Evolutionary conservation across 2,329 filamentous ascomycete genomes (phyloP).

Genomic region (Pseudogymnoascus sp.): DNA sequence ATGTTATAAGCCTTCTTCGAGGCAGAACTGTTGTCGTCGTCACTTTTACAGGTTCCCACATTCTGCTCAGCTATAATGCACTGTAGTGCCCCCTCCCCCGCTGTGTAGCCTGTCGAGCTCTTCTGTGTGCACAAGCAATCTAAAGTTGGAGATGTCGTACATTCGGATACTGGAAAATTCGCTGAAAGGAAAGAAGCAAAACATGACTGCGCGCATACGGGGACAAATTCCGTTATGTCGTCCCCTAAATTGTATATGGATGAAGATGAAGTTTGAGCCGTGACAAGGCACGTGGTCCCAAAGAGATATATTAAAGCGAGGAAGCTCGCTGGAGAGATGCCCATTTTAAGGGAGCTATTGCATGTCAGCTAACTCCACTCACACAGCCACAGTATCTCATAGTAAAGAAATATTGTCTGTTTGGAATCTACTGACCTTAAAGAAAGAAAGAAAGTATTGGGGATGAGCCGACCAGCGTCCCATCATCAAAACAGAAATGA

Average conservation of each 20-base stretch:
- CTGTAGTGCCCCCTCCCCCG: constrained; percentile 63
- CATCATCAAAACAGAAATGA: constrained; percentile 1
- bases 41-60: constrained; percentile 42
- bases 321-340: background rate
- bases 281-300: background rate
- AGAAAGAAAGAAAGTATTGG: background rate
- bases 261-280: background rate
- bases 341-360: background rate
- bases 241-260: background rate
- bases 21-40: constrained; percentile 35
- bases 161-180: constrained; percentile 45
- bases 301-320: background rate
- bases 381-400: background rate
- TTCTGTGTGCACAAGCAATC: constrained; percentile 54
- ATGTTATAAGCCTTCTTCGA: constrained; percentile 47
- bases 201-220: constrained; percentile 49
- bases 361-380: background rate
- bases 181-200: constrained; percentile 52
- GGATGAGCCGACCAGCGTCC: background rate
- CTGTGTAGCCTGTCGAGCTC: constrained; percentile 53
- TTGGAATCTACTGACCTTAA: background rate
- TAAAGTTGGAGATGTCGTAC: constrained; percentile 43
- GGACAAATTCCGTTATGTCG: constrained; percentile 25
- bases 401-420: background rate
- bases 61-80: constrained; percentile 50